A percentile compares a stretch with the other conserved stretches of the same genome.
Evolutionary conservation across 352 stramenopile species (phyloP).

Genomic region (Globisporangium megalacanthum): DNA sequence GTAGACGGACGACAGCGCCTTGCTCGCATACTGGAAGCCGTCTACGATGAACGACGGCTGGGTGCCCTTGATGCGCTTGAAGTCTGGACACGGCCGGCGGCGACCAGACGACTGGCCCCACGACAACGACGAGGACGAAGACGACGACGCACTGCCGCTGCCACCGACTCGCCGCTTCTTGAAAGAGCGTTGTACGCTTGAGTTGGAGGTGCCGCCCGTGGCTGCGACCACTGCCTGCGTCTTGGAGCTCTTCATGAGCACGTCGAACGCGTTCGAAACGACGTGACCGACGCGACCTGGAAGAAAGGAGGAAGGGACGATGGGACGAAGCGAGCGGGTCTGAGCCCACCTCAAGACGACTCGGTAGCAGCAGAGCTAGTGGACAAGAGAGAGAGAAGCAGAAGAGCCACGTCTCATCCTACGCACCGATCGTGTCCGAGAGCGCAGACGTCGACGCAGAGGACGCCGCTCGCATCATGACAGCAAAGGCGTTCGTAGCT

Average conservation of each 20-base stretch:
- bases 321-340: not conserved
- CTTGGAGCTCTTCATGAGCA: conserved; percentile 77
- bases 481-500: conserved; percentile 36
- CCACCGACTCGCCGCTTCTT: conserved; percentile 15
- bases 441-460: conserved; percentile 6
- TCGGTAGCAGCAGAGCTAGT: no score
- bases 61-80: conserved; percentile 75
- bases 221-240: conserved; percentile 33
- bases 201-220: conserved; percentile 3
- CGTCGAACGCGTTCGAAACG: conserved; percentile 67
- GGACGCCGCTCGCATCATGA: conserved; percentile 53
- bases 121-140: conserved; percentile 10
- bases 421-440: conserved; percentile 7
- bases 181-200: conserved; percentile 20
- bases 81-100: conserved; percentile 50
- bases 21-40: conserved; percentile 78
- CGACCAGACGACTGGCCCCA: conserved; percentile 7
- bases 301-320: no score
- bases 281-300: conserved; percentile 10
- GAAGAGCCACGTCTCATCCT: not conserved
- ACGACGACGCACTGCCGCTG: not conserved
- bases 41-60: conserved; percentile 84
- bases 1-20: conserved; percentile 80
- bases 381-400: no score
- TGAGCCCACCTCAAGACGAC: not conserved